Evolutionary conservation across 805 yeast genomes (phyloP), one percentile per base, ranked within the genome.

Genomic region (Lipomyces anomalus): DNA sequence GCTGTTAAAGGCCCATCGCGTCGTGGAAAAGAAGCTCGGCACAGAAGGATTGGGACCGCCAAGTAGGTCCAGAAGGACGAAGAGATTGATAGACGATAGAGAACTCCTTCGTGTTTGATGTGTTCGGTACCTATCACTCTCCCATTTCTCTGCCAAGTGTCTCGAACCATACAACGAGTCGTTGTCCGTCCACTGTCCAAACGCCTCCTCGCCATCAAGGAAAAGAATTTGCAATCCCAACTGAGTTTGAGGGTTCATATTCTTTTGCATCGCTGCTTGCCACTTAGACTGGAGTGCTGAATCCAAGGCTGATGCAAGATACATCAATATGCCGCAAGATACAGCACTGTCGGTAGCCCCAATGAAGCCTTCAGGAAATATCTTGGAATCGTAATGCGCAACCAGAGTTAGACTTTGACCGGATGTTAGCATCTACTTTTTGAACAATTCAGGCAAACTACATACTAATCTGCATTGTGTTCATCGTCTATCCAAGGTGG

Each of bases 191-290:
- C 83, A 78, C n/a, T 63, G 55, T 2, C 62, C 63, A n/a, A 76
- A 48, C 0, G 83, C 81, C 55, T 78, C 83, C 56, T 78, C 82
- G 3, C 83, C 83, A 51, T 78, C 83, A 43, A 76, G 75, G 52
- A 78, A 78, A 0, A 78, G 61, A 5, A 76, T 58, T 52, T 73
- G 75, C 3, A 76, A 37, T 0, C 78, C 79, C 3, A 55, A 18
- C 4, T 46, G 47, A 22, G n/a, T 18, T 11, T 17, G 6, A 11
- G 18, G 17, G 2, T 35, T 20, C 9, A n/a, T n/a, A 3, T 35
- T 16, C 22, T 38, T 43, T 18, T 28, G 18, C 11, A 11, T 26
- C 30, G 30, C 9, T 9, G 20, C 43, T 4, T 9, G 22, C 64
- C 63, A 59, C 23, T 53, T 53, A 20, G 26, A 33, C 16, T 50